Conservation (phyloP, 176 grass and related monocot species). For the Tillandsia leiboldiana region DNA sequence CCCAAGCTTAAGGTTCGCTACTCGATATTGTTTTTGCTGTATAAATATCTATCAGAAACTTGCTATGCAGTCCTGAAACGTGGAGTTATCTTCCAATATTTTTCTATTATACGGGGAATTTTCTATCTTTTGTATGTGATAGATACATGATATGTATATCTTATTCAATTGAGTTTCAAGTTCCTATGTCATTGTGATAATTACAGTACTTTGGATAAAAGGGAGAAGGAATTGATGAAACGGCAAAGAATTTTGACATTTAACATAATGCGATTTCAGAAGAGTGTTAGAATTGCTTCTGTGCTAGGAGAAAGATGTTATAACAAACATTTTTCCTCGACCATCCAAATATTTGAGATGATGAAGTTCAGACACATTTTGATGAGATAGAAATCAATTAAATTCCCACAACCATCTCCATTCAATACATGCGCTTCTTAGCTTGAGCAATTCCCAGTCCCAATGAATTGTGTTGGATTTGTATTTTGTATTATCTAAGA, state of each 20-base stretch:
- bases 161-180: no score
- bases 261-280: neutral
- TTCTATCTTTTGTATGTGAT: no score
- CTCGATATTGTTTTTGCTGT: conserved; percentile 8
- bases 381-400: neutral
- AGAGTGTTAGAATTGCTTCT: neutral
- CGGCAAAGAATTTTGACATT: no score
- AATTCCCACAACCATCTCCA: neutral
- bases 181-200: no score
- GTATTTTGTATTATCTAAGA: no score
- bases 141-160: no score
- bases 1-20: conserved; percentile 61
- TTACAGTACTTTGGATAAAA: no score
- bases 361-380: neutral
- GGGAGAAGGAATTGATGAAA: no score
- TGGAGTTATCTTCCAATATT: neutral
- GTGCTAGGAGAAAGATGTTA: neutral
- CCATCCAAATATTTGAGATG: neutral
- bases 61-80: neutral
- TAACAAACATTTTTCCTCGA: neutral
- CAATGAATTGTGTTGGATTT: no score
- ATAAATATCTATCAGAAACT: neutral
- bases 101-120: no score
- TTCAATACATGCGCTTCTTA: neutral
- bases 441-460: no score